Base-by-base conservation (phyloP, 1,284 basidiomycete species). In the Xerocomus minutiporus region DNA sequence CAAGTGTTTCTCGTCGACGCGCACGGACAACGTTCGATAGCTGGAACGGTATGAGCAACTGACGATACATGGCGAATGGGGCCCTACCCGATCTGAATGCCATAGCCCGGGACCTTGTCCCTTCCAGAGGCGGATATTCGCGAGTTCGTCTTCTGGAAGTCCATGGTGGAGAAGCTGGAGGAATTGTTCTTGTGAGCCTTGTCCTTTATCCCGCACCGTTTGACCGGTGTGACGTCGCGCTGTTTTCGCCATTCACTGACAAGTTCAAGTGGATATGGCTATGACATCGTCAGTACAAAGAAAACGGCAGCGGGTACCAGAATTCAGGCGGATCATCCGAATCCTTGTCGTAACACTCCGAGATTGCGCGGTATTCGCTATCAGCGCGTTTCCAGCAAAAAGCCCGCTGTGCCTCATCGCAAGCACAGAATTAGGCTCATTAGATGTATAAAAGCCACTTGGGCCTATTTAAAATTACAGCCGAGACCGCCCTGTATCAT, bases 11-110 rank as follows among this genome's bases (percentile, higher is more conserved):
- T 63, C 63, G 4, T 73, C 69, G 39, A 73, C 66, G 28, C 70
- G 73, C 23, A 73, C 69, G 25, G 73, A 75, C 29, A 74, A 66
- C 0, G 73, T 75, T 5, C 73, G 73, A 52, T 74, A 74, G 11
- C 72, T 74, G 47, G 4, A 2, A 35, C 68, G 17, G 64, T 63
- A 26, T n/a, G 12, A 25, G 40, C 1, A 15, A 9, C 8, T 31
- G 2, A 15, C 3, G 6, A 35, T 40, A 11, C 39, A 35, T 9
- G 31, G 34, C 34, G 4, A 35, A 25, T 1, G 11, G 5, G 0
- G 3, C 5, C 57, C 34, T 44, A 63, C 65, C 63, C 55, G 8
- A 70, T 69, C 55, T 68, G 65, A 50, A 67, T 69, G 17, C 66
- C 66, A 59, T 69, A 66, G 5, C 57, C 61, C 5, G 67, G 46